Conservation (phyloP, 1,284 basidiomycete species). For the Mycena sp. region DNA sequence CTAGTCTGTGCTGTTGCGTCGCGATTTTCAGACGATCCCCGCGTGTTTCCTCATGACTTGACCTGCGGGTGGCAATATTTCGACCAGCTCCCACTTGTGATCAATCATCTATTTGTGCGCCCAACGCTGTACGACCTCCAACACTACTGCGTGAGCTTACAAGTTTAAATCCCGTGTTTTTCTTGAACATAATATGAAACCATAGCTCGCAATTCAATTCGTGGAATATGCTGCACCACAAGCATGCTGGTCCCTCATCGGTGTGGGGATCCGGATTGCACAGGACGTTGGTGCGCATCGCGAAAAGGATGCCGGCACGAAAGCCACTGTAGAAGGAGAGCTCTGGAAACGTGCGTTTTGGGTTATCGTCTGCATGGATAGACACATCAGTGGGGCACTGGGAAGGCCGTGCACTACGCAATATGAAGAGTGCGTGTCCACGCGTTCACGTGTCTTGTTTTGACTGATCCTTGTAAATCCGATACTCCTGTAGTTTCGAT, state of each 20-base stretch:
- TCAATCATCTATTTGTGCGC: conserved; percentile 48
- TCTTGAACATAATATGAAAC: neutral
- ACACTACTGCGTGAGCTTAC: conserved; percentile 50
- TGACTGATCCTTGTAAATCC: neutral
- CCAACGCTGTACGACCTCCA: conserved; percentile 73
- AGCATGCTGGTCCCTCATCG: conserved; percentile 41
- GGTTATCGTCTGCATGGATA: conserved; percentile 20
- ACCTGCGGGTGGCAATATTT: conserved; percentile 15
- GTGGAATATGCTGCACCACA: conserved; percentile 30
- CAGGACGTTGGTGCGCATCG: conserved; percentile 39
- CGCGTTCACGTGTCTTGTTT: no score
- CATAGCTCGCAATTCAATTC: conserved; percentile 16
- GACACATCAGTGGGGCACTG: neutral
- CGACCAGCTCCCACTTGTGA: conserved; percentile 9
- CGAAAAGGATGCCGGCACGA: conserved; percentile 32
- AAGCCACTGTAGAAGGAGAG: conserved; percentile 12
- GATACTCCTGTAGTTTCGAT: conserved; percentile 22
- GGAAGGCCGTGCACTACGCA: conserved; percentile 23
- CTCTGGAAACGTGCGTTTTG: conserved; percentile 28
- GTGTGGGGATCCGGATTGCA: conserved; percentile 40
- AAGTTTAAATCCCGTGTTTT: no score
- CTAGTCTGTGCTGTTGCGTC: conserved; percentile 24
- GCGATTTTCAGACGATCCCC: conserved; percentile 11
- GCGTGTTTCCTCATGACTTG: conserved; percentile 41
- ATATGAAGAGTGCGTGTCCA: conserved; percentile 21